Evolutionary conservation across 495 filamentous ascomycete species (phyloP).

Genomic region (Tetracladium marchalianum): DNA sequence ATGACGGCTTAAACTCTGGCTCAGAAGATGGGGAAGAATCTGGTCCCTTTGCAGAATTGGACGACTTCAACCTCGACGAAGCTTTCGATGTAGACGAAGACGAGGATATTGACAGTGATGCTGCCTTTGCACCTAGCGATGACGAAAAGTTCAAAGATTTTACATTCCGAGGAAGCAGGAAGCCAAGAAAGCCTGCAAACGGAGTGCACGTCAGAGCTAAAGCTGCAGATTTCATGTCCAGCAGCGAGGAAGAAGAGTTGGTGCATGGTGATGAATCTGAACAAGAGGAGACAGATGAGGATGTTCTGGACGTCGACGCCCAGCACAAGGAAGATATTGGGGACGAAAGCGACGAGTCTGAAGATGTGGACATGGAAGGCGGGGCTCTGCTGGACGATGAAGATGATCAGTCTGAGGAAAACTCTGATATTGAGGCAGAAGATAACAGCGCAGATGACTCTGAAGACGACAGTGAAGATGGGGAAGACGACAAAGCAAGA

Average conservation of each 20-base stretch:
- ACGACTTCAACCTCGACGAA: constrained; percentile 32
- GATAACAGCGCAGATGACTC: constrained; percentile 28
- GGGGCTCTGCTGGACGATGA: constrained; percentile 20
- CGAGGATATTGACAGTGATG: constrained; percentile 51
- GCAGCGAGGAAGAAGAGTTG: constrained; percentile 28
- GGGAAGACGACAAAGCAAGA: constrained; percentile 29
- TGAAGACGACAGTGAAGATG: constrained; percentile 26
- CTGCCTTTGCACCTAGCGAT: constrained; percentile 50
- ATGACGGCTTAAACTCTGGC: constrained; percentile 16
- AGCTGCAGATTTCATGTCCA: constrained; percentile 42
- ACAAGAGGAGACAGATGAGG: constrained; percentile 17
- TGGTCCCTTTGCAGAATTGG: constrained; percentile 31
- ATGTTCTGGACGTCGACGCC: constrained; percentile 19
- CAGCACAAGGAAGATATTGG: constrained; percentile 17
- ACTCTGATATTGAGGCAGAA: constrained; percentile 24
- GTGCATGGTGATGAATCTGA: constrained; percentile 20
- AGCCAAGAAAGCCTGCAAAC: constrained; percentile 21
- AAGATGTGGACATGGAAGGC: constrained; percentile 22
- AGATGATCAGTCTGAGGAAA: constrained; percentile 25
- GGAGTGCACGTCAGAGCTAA: constrained; percentile 26
- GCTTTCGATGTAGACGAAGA: constrained; percentile 36
- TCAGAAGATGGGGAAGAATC: constrained; percentile 33
- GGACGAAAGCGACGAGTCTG: constrained; percentile 23
- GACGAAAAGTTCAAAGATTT: constrained; percentile 46
- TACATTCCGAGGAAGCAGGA: constrained; percentile 43